Evolutionary conservation across 768 basidiomycete genomes (phyloP).

Genomic region (Panaeolus cyanescens): DNA sequence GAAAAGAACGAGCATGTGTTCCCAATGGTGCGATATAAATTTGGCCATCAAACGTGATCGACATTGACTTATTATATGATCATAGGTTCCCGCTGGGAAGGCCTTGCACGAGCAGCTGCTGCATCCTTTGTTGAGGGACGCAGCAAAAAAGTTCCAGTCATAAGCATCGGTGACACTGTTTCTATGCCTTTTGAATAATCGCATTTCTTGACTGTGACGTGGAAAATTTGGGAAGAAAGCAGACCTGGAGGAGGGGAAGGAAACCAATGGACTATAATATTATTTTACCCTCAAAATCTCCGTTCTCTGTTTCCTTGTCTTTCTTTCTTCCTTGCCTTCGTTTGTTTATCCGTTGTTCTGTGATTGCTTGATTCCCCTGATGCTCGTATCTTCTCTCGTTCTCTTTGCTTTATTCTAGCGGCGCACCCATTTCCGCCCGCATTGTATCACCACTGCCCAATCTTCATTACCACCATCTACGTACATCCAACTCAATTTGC

Average conservation of each 20-base stretch:
- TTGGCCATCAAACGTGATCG: constrained; percentile 7
- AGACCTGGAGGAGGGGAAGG: neutral
- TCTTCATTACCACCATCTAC: neutral
- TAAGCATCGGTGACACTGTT: neutral
- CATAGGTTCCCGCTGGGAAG: constrained; percentile 87
- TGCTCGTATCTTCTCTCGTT: neutral
- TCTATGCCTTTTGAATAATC: neutral
- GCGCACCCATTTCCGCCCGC: neutral
- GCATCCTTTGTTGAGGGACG: constrained; percentile 52
- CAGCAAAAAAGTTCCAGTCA: constrained; percentile 14
- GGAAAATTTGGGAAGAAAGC: neutral
- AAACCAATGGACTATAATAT: constrained; percentile 1
- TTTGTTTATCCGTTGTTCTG: neutral
- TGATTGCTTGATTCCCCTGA: neutral
- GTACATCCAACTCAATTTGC: neutral
- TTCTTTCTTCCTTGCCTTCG: constrained; percentile 1
- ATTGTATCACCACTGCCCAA: neutral
- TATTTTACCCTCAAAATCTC: constrained; percentile 3
- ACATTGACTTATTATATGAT: constrained; percentile 9
- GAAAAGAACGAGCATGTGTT: constrained; percentile 86
- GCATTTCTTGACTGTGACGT: neutral
- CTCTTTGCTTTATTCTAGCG: neutral
- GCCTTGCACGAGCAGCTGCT: constrained; percentile 91
- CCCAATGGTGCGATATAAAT: constrained; percentile 65
- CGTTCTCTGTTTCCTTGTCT: neutral